Evolutionary conservation across 78 protist species (phyloP).

Genomic region (Dictyostelium citrinum): DNA sequence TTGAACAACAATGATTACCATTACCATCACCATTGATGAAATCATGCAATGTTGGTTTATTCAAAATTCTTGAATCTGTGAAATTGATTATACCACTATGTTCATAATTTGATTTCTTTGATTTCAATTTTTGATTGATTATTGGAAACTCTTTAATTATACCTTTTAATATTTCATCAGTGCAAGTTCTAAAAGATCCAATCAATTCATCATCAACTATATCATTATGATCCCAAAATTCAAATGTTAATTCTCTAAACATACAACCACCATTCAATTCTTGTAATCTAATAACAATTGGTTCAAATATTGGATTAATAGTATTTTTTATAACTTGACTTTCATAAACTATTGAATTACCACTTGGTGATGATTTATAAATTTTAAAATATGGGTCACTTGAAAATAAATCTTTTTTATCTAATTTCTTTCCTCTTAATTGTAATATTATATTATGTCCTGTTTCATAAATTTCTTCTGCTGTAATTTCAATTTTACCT

Average conservation of each 20-base stretch:
- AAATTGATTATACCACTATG: constrained; percentile 62
- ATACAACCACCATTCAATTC: background rate
- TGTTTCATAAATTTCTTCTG: background rate
- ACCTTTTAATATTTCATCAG: background rate
- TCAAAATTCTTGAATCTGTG: background rate
- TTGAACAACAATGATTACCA: constrained; percentile 52
- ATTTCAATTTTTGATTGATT: constrained; percentile 1
- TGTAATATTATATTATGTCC: background rate
- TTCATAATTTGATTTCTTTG: constrained; percentile 19
- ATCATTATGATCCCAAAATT: constrained; percentile 74
- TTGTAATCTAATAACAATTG: background rate
- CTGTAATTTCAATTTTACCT: constrained; percentile 27
- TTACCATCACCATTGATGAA: constrained; percentile 43
- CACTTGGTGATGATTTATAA: background rate
- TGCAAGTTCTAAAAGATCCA: constrained; percentile 33
- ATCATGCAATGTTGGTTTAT: constrained; percentile 52
- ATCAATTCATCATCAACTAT: constrained; percentile 68
- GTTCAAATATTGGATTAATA: constrained; percentile 62
- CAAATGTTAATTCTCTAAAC: constrained; percentile 1
- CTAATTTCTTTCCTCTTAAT: background rate
- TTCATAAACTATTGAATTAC: constrained; percentile 5
- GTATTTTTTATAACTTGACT: constrained; percentile 51
- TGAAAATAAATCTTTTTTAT: constrained; percentile 73
- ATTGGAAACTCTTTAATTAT: background rate
- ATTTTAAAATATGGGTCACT: constrained; percentile 79